These are phyloP conservation scores for Lachancea lanzarotensis DNA, from an alignment of 805 yeast genomes.

Conservation along the genomic window DNA sequence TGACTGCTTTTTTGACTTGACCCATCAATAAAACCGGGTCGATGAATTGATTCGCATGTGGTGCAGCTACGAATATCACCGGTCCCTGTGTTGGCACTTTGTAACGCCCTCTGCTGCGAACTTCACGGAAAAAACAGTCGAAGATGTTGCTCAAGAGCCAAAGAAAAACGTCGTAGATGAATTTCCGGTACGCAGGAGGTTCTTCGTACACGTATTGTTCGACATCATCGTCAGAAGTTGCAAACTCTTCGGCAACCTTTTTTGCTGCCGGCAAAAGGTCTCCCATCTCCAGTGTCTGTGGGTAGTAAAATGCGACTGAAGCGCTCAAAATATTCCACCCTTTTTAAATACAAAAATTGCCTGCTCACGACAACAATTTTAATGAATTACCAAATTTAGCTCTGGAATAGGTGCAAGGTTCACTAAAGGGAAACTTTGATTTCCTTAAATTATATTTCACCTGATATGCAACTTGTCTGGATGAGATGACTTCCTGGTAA, in stretches of 20 bases:
- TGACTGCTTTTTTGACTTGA: conserved; percentile 61
- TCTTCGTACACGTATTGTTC: conserved; percentile 28
- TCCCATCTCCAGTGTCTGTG: not conserved
- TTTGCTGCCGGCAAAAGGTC: not conserved
- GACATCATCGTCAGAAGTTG: not conserved
- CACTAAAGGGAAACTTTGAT: not conserved
- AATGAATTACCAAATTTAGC: too few species aligned
- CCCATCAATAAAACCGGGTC: conserved; percentile 79
- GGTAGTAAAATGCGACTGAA: too few species aligned
- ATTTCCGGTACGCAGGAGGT: conserved; percentile 34
- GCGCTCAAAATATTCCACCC: too few species aligned
- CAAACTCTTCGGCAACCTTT: not conserved
- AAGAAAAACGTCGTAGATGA: conserved; percentile 46
- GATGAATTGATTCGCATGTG: conserved; percentile 90
- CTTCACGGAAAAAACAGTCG: conserved; percentile 78
- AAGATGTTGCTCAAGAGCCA: conserved; percentile 46
- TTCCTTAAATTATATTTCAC: not conserved
- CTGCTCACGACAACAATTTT: too few species aligned
- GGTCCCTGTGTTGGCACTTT: conserved; percentile 68
- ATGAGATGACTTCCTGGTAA: too few species aligned
- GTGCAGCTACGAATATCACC: conserved; percentile 89
- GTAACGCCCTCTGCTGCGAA: conserved; percentile 81
- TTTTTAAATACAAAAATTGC: too few species aligned
- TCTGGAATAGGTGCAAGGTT: not conserved
- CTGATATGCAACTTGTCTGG: not conserved